These are phyloP conservation scores for Flueggea neowawraea DNA, from an alignment of 441 rosid genomes.

Conservation along the genomic window DNA sequence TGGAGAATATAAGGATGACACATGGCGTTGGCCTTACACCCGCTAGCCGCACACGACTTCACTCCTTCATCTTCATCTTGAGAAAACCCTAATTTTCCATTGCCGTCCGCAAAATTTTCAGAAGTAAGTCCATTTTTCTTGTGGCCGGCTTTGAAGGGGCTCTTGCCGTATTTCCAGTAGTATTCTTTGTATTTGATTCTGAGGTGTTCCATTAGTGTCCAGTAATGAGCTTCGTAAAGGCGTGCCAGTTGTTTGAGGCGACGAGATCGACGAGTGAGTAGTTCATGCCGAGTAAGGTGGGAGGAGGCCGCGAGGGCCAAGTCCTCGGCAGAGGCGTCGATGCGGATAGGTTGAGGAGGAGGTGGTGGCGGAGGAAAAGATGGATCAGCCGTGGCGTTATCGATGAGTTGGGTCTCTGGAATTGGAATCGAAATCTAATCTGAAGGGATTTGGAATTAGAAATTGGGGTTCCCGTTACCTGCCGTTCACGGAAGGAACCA, in stretches of 20 bases:
- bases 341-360: too few relatives aligned
- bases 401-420: too few relatives aligned
- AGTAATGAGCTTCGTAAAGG: conserved; percentile 25
- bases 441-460: too few relatives aligned
- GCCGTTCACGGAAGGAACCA: too few relatives aligned
- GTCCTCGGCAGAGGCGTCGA: too few relatives aligned
- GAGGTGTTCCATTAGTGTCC: conserved; percentile 21
- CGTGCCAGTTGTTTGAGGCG: conserved; percentile 21
- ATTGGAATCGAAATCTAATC: too few relatives aligned
- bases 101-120: conserved; percentile 10
- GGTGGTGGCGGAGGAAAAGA: too few relatives aligned
- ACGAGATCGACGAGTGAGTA: conserved; percentile 16
- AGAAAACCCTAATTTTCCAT: neutral
- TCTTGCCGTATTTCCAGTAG: conserved; percentile 40
- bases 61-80: conserved; percentile 1
- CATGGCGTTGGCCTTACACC: conserved; percentile 37
- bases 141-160: conserved; percentile 28
- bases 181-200: conserved; percentile 23
- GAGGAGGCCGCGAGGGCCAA: too few relatives aligned
- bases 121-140: neutral
- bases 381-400: too few relatives aligned
- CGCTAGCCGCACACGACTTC: conserved; percentile 25
- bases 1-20: conserved; percentile 38
- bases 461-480: too few relatives aligned
- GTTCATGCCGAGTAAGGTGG: too few relatives aligned